Percentiles rank a stretch among this genome's conserved stretches.
Conservation (phyloP, 306 rosid genomes). For the Cotoneaster glaucophyllus region DNA sequence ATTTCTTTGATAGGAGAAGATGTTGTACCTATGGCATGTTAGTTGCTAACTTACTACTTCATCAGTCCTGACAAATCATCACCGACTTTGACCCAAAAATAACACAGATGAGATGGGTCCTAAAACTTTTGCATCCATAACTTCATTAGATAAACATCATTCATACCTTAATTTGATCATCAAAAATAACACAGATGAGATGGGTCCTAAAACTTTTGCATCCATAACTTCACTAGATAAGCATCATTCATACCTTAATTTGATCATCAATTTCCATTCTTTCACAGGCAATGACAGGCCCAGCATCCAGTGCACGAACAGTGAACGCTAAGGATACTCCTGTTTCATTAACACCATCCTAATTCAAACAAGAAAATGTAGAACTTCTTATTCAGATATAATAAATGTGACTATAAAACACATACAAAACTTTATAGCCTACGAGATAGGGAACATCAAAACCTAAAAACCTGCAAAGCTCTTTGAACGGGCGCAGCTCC, state of each 20-base stretch:
- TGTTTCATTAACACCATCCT: constrained; percentile 86
- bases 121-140: background rate
- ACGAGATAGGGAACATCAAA: background rate
- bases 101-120: background rate
- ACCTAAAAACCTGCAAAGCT: constrained; percentile 66
- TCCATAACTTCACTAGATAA: background rate
- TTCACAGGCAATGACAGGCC: constrained; percentile 72
- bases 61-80: background rate
- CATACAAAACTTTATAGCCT: background rate
- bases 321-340: constrained; percentile 93
- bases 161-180: constrained; percentile 64
- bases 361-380: constrained; percentile 1
- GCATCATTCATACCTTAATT: constrained; percentile 42
- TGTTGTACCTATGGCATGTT: background rate
- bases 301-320: constrained; percentile 85
- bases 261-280: constrained; percentile 57
- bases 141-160: background rate
- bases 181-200: constrained; percentile 16
- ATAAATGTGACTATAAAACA: background rate
- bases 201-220: background rate
- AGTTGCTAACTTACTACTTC: background rate
- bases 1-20: too few species aligned
- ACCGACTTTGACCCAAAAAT: background rate
- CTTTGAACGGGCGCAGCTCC: constrained; percentile 98
- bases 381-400: constrained; percentile 22